Evolutionary conservation across 495 filamentous ascomycete species (phyloP), one percentile per base, ranked within the genome.

Genomic region (Neurospora sublineolata): DNA sequence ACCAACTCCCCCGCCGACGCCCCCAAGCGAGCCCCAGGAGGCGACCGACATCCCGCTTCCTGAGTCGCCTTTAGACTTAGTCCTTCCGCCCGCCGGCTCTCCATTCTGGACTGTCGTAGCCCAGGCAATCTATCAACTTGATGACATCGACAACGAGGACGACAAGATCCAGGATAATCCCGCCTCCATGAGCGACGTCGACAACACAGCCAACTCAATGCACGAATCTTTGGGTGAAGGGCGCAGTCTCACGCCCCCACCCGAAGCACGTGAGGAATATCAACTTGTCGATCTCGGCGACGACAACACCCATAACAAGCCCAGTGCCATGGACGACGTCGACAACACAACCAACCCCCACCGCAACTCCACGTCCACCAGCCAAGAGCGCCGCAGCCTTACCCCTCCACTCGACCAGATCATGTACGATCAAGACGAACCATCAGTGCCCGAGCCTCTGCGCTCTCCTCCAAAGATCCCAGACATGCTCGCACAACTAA

Each of bases 311-410:
- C 9, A 44, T 0, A 1, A 27, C 4, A 27, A 58, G 0, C 23
- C 23, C 2, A 1, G 2, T 1, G 0, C 0, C 20, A 0, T 12
- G 11, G 1, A 3, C 46, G 11, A 27, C 46, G 4, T 14, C 23
- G 11, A 8, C 20, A 14, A 58, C 11, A 58, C 23, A 0, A 30
- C 2, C 46, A 58, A 1, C 46, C 5, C 10, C 20, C 1, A 23
- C 0, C 10, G 44, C 44, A 23, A 12, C 44, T 12, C 46, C 46
- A 52, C 0, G 10, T 52, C 9, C 20, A 27, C 20, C 2, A 58
- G 46, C 14, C 11, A 27, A 27, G 27, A 64, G 12, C 52, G 52
- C 27, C 52, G 52, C 52, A 36, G 6, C 27, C 6, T 16, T 3
- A 64, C 52, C 27, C 27, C 52, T 4, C 27, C 27, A 3, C 27